Base-by-base conservation (phyloP, 805 yeast species). In the Wickerhamiella slavikovae region DNA sequence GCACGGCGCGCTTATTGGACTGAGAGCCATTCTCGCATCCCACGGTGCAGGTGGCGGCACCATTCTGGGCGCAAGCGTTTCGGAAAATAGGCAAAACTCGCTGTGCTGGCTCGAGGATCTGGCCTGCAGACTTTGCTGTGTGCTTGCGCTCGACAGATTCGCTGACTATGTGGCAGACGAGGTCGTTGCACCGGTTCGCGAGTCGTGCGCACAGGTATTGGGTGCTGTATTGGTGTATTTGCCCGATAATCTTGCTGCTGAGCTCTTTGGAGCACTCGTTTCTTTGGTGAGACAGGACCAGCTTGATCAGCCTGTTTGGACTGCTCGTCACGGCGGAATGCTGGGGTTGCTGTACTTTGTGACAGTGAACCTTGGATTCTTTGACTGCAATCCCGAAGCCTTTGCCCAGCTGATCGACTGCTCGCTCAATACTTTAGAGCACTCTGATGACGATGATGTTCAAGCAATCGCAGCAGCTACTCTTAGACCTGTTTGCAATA, bases 321-420 rank as follows among this genome's bases (percentile, higher is more conserved):
- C 91, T 48, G 96, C 94, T 3, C 77, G 89, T 35, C 98, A 89
- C 57, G 98, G 96, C 41, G 99, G 96, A 28, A 71, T 89, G 72
- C 64, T 89, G 9, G 98, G 96, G 0, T 58, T 89, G 30, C 61
- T 93, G 30, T 89, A 89, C 51, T 72, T 89, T 41, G 98, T 85
- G 8, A 74, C 93, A 35, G 80, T 85, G 3, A 63, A 93, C 41
- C 70, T 80, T 0, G 89, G 77, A 38, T 62, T 82, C n/a, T 55
- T 85, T 15, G 57, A 73, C 19, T 64, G 67, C 30, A 62, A 68
- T 2, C 47, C 52, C 15, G 60, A 68, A 11, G 48, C 71, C 19
- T 57, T 89, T 21, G 74, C 74, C 35, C 64, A 66, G 30, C 82
- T 83, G 1, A 71, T 83, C 3, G 61, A 68, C 25, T 77, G 89